Conservation (phyloP, 192 early-diverging fungal species). For the Coemansia sp. region DNA sequence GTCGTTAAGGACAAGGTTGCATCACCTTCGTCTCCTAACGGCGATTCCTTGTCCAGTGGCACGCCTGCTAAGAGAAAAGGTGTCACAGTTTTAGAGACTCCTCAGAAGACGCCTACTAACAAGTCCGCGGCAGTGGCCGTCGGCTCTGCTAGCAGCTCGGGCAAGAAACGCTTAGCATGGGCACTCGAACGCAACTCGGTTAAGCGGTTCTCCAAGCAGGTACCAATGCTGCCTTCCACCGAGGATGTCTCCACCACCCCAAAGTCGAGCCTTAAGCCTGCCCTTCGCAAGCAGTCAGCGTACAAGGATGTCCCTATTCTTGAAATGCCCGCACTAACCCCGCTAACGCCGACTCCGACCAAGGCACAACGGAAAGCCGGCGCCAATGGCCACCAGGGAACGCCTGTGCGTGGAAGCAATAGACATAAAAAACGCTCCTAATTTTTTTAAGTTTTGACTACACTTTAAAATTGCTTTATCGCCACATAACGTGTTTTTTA, state of each 20-base stretch:
- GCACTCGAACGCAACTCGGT: slow-evolving; percentile 45
- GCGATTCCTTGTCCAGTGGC: too few relatives aligned
- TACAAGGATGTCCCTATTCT: slow-evolving; percentile 16
- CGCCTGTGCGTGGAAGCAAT: slow-evolving; percentile 7
- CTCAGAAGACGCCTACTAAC: background rate
- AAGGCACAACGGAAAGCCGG: slow-evolving; percentile 6
- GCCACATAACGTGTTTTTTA: background rate
- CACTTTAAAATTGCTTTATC: background rate
- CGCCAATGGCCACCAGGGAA: slow-evolving; percentile 17
- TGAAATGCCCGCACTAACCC: slow-evolving; percentile 10
- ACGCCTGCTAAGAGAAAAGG: background rate
- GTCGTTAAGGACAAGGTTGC: slow-evolving; percentile 22
- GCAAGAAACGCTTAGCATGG: slow-evolving; percentile 39
- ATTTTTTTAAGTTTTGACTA: slow-evolving; percentile 5
- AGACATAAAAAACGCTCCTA: slow-evolving; percentile 6
- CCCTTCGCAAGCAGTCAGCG: slow-evolving; percentile 46
- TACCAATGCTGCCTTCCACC: slow-evolving; percentile 38
- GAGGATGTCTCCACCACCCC: slow-evolving; percentile 10
- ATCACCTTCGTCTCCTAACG: background rate
- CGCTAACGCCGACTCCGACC: background rate
- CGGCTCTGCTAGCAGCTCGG: slow-evolving; percentile 2
- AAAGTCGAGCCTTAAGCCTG: slow-evolving; percentile 23
- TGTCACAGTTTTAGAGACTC: too few relatives aligned
- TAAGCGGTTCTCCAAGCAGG: slow-evolving; percentile 48
- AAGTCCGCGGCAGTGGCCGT: background rate